phyloP scores from a whole-genome alignment of 306 rosid genomes.

The Mucuna pruriens region DNA sequence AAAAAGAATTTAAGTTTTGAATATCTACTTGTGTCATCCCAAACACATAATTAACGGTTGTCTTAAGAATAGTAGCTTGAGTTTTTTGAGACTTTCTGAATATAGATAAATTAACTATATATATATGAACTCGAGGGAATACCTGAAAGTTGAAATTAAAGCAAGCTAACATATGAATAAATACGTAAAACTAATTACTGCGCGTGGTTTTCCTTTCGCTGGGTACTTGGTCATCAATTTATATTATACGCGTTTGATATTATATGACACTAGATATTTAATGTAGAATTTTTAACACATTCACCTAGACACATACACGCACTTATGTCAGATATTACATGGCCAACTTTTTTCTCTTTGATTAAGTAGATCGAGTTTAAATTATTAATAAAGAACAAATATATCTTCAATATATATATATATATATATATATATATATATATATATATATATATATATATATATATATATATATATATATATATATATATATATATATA shows the following conservation, averaged over 20 bases:
- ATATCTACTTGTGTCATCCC: neutral
- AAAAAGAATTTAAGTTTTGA: neutral
- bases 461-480: too few species aligned
- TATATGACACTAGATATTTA: neutral
- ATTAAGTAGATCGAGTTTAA: neutral
- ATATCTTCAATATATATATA: neutral
- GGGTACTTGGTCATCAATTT: neutral
- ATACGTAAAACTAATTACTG: too few species aligned
- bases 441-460: too few species aligned
- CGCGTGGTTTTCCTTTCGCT: slow-evolving; percentile 16
- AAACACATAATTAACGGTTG: neutral
- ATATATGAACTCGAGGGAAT: neutral
- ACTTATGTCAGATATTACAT: neutral
- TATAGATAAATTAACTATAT: neutral
- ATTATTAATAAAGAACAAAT: neutral
- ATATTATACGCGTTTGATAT: neutral
- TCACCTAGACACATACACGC: neutral
- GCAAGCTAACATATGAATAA: neutral
- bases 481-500: too few species aligned
- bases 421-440: too few species aligned
- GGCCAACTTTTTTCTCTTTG: neutral
- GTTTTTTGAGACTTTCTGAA: neutral
- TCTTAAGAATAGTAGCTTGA: neutral
- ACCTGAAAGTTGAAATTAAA: neutral
- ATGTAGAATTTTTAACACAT: neutral